Conservation (phyloP, 2,329 filamentous ascomycete species). For the Blumeria graminis region DNA sequence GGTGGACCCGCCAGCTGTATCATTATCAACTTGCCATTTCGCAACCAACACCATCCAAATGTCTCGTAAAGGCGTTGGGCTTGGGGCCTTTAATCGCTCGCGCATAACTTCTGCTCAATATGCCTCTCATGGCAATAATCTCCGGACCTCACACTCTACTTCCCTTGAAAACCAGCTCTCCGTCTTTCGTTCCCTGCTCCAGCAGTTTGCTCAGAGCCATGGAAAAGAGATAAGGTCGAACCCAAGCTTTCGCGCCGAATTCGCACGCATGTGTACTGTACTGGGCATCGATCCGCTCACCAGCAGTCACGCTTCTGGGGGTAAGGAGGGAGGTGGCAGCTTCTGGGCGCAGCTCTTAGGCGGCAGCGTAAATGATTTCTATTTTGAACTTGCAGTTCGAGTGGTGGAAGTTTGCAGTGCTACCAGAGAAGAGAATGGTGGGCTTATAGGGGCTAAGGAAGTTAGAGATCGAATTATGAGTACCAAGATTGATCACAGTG, state of each 20-base stretch:
- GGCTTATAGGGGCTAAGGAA: slow-evolving; percentile 65
- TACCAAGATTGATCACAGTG: slow-evolving; percentile 48
- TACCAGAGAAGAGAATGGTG: slow-evolving; percentile 76
- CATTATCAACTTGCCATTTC: no score
- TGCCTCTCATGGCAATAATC: slow-evolving; percentile 64
- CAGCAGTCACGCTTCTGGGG: slow-evolving; percentile 29
- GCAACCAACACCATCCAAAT: slow-evolving; percentile 16
- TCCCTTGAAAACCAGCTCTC: slow-evolving; percentile 82
- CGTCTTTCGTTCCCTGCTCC: slow-evolving; percentile 83
- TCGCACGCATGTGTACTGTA: slow-evolving; percentile 92
- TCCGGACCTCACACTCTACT: slow-evolving; percentile 64
- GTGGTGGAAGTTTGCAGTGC: slow-evolving; percentile 81
- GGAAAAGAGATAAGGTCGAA: slow-evolving; percentile 89
- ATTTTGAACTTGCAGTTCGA: slow-evolving; percentile 89
- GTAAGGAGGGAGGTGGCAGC: slow-evolving; percentile 29
- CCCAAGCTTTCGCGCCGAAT: slow-evolving; percentile 84
- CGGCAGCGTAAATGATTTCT: slow-evolving; percentile 87
- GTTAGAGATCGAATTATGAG: slow-evolving; percentile 51
- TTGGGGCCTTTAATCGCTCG: slow-evolving; percentile 71
- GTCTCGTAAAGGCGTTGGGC: slow-evolving; percentile 65
- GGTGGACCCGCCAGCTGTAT: no score
- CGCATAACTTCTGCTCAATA: slow-evolving; percentile 72
- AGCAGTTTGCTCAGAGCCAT: slow-evolving; percentile 88
- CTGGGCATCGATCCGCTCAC: slow-evolving; percentile 91
- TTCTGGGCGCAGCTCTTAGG: slow-evolving; percentile 89